Evolutionary conservation across 306 rosid species (phyloP).

Genomic region (Corylus americana): DNA sequence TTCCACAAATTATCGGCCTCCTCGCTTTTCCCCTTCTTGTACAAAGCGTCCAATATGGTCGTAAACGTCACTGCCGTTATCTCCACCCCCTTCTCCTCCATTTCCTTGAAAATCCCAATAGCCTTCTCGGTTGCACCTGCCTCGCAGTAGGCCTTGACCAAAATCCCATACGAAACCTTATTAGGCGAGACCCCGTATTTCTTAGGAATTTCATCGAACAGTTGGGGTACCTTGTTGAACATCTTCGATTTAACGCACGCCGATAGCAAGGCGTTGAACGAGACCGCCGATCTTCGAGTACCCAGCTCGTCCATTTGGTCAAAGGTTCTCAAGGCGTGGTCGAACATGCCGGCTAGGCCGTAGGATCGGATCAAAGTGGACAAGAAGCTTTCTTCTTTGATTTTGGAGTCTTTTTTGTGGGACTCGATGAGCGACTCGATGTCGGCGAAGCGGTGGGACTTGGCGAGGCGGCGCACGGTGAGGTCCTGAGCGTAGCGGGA

Average conservation of each 20-base stretch:
- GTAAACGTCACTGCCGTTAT: conserved; percentile 53
- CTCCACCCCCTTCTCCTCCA: conserved; percentile 50
- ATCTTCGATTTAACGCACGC: conserved; percentile 44
- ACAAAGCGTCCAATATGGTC: conserved; percentile 48
- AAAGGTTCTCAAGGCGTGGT: conserved; percentile 51
- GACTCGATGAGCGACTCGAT: conserved; percentile 62
- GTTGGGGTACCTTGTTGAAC: conserved; percentile 41
- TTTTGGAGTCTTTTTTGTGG: conserved; percentile 55
- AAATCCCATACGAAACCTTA: conserved; percentile 55
- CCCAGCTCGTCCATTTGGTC: conserved; percentile 61
- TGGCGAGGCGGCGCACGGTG: conserved; percentile 63
- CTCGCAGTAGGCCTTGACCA: conserved; percentile 51
- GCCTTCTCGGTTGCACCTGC: conserved; percentile 47
- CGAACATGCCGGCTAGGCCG: conserved; percentile 63
- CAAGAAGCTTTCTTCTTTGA: conserved; percentile 54
- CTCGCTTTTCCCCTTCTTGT: conserved; percentile 44
- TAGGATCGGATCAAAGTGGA: conserved; percentile 68
- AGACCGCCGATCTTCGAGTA: conserved; percentile 53
- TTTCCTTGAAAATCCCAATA: conserved; percentile 31
- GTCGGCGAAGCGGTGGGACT: conserved; percentile 56
- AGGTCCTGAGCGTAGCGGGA: conserved; percentile 65
- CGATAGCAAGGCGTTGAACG: conserved; percentile 59
- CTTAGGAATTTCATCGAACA: conserved; percentile 58
- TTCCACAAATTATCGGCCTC: conserved; percentile 67
- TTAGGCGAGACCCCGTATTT: conserved; percentile 46